Evolutionary conservation across 768 basidiomycete species (phyloP), one percentile per base, ranked within the genome.

Genomic region (Lactarius sanguifluus): DNA sequence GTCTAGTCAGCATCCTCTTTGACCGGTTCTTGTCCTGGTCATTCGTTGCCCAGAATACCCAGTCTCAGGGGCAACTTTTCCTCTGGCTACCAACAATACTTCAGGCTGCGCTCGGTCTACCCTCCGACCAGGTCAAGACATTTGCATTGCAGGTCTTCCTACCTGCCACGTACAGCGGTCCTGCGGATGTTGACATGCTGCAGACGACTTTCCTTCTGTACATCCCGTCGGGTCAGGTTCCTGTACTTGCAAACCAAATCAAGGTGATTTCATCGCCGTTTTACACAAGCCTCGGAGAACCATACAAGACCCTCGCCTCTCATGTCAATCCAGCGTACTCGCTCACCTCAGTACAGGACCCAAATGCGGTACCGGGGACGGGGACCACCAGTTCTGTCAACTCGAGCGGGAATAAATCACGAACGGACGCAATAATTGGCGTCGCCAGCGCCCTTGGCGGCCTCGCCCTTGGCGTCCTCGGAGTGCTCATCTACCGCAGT

Each of bases 371-470:
- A 38, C 61, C 64, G 0, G 69, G 69, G n/a, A 40, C 38, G 5
- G 36, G 36, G 12, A 66, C 62, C 13, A 68, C 62, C 18, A 59
- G 57, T 3, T 28, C 23, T 25, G 60, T 76, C 20, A 69, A 71
- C 12, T 72, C 69, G 23, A 69, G 65, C 25, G 72, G 70, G 16
- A 77, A 78, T 62, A 85, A 83, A 71, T 79, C 81, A 18, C 82
- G 92, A 15, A 84, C 90, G 72, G 86, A 96, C 70, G 92, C 92
- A 30, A 94, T 96, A 73, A 95, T 97, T 68, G 95, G 95, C 25
- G 93, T 96, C 4, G 91, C 94, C 69, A 86, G 84, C 47, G 86
- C 90, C 2, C 83, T 96, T 23, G 94, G 94, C 15, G 90, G 84
- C 5, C 83, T 95, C 62, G 87, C 92, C 0, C 74, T 94, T 52